Base-by-base conservation (phyloP, 2,329 filamentous ascomycete genomes). In the Pseudogymnoascus sp. region DNA sequence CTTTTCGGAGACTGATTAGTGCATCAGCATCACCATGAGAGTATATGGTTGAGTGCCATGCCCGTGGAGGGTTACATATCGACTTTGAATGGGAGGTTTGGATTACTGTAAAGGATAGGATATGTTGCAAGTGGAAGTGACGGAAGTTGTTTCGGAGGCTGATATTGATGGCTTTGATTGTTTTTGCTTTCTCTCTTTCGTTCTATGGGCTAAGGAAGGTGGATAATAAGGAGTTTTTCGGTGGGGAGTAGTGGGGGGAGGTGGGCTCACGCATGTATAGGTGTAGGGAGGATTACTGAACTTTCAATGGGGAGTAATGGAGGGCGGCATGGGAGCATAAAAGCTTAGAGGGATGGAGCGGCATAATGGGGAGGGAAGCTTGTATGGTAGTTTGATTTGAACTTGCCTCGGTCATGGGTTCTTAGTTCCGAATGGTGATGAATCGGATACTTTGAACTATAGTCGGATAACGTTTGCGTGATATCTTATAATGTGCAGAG, bases 31-130 rank as follows among this genome's bases (percentile, higher is more conserved):
- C 6, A 32, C 6, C 30, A 32, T 20, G 22, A 22, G n/a, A 41
- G 25, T 9, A 28, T 28, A 25, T 7, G 28, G 20, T 25, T 50
- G 43, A 50, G 4, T 8, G 43, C 14, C 25, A 14, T 50, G 6
- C 25, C 22, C 30, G 6, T 3, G 25, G 8, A 25, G n/a, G 5
- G 22, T 30, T 50, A 50, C 43, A 50, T 50, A 30, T 50, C 43
- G 43, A 50, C 22, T 20, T 50, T 50, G 43, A 50, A 50, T 50
- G n/a, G 43, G 25, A 50, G 9, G 43, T 50, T 50, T 50, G 43
- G 43, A 50, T 30, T 50, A 50, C 43, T 50, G 43, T 30, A 50
- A 16, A n/a, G 22, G 8, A 30, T 50, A 50, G 43, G 43, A 50
- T 50, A 50, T 50, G 14, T 16, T 16, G 14, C 25, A 50, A 9